Evolutionary conservation across 2,329 filamentous ascomycete species (phyloP).

Genomic region (Calonectria henricotiae): DNA sequence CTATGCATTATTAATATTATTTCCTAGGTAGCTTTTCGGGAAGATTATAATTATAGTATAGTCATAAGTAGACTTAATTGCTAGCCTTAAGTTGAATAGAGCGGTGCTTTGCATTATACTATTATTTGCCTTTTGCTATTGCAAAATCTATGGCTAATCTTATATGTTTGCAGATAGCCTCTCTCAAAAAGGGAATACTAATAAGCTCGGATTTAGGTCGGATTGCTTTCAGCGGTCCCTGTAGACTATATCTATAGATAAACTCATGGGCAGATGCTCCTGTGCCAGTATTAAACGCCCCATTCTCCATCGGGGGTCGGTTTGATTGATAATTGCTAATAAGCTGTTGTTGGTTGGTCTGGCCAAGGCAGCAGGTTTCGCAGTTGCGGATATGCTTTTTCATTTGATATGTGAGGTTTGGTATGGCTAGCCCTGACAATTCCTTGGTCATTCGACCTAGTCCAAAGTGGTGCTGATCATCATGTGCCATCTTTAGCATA

Average conservation of each 20-base stretch:
- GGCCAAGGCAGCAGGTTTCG: no score
- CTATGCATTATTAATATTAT: no score
- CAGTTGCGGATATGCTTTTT: not conserved
- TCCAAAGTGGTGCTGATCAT: no score
- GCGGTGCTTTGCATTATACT: no score
- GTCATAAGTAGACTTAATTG: no score
- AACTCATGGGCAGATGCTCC: not conserved
- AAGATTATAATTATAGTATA: no score
- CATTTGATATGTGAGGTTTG: not conserved
- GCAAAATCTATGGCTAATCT: constrained; percentile 24
- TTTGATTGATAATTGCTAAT: not conserved
- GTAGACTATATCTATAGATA: constrained; percentile 6
- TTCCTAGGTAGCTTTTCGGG: no score
- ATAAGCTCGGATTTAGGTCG: not conserved
- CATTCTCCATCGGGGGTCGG: not conserved
- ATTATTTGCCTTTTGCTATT: not conserved
- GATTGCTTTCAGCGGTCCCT: constrained; percentile 1
- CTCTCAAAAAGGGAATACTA: not conserved
- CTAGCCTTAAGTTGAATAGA: no score
- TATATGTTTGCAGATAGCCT: constrained; percentile 3
- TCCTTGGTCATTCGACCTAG: not conserved
- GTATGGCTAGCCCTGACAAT: not conserved
- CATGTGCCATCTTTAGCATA: no score
- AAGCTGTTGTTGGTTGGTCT: not conserved
- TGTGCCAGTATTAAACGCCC: constrained; percentile 2